These are phyloP conservation scores for Metarhizium album DNA, from an alignment of 2,329 filamentous ascomycete genomes.

Conservation along the genomic window DNA sequence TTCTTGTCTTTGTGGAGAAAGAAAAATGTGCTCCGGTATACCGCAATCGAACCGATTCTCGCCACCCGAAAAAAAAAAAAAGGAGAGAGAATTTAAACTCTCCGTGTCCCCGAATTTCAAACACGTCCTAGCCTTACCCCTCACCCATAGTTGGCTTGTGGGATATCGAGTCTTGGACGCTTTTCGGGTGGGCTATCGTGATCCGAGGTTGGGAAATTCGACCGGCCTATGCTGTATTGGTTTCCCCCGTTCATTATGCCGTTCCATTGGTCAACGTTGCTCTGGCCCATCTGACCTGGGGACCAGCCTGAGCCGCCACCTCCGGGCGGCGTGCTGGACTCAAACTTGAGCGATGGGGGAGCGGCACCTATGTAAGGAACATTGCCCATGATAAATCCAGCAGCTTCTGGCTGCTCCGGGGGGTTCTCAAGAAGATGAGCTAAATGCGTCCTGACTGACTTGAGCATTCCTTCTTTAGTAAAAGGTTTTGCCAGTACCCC, in stretches of 20 bases:
- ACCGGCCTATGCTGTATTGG: slow-evolving; percentile 26
- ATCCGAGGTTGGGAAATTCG: slow-evolving; percentile 18
- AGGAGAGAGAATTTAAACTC: background rate
- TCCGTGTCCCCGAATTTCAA: background rate
- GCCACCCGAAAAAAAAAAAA: no score
- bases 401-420: slow-evolving; percentile 30
- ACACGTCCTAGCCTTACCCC: slow-evolving; percentile 2
- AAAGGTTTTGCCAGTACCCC: slow-evolving; percentile 96
- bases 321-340: slow-evolving; percentile 42
- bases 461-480: slow-evolving; percentile 74
- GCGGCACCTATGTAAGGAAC: slow-evolving; percentile 26
- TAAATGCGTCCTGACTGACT: slow-evolving; percentile 81
- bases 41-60: background rate
- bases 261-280: slow-evolving; percentile 34
- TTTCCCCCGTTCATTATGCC: slow-evolving; percentile 32
- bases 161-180: slow-evolving; percentile 38
- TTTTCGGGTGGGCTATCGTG: slow-evolving; percentile 39
- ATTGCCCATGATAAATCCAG: slow-evolving; percentile 21
- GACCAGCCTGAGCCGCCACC: slow-evolving; percentile 38
- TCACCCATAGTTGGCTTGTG: slow-evolving; percentile 30
- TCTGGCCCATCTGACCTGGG: slow-evolving; percentile 39
- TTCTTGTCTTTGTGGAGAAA: no score
- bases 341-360: slow-evolving; percentile 34
- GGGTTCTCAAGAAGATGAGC: slow-evolving; percentile 68
- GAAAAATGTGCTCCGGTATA: background rate